These are phyloP conservation scores for Ophiostoma sp. DNA, from an alignment of 2,329 filamentous ascomycete genomes.

Conservation along the genomic window DNA sequence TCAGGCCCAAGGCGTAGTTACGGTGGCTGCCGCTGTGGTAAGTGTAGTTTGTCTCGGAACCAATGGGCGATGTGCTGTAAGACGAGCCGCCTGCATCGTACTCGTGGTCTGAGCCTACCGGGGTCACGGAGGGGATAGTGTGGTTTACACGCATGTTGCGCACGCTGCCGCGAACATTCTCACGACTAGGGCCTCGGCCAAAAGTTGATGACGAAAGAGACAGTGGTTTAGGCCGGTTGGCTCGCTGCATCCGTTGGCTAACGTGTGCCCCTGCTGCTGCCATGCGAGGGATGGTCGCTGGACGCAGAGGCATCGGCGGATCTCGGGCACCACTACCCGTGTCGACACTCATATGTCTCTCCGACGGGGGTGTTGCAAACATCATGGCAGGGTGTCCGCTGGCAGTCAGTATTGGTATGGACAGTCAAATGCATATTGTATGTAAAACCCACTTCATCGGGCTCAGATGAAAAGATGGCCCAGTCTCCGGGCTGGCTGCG, in stretches of 20 bases:
- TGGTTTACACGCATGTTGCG: background rate
- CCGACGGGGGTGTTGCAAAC: background rate
- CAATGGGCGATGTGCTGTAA: constrained; percentile 25
- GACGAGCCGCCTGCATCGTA: constrained; percentile 24
- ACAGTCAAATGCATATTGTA: too few species aligned
- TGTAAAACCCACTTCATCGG: background rate
- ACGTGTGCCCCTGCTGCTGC: background rate
- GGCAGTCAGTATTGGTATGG: too few species aligned
- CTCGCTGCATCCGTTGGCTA: background rate
- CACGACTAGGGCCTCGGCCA: background rate
- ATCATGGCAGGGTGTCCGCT: background rate
- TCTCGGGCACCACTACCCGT: background rate
- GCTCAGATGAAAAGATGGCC: background rate
- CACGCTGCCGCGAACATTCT: background rate
- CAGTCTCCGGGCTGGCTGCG: background rate
- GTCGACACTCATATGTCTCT: background rate
- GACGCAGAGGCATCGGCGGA: background rate
- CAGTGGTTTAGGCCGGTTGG: constrained; percentile 4
- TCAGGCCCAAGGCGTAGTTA: background rate
- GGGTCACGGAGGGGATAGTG: background rate
- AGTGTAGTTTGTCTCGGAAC: constrained; percentile 11
- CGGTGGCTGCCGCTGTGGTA: background rate
- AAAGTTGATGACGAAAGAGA: background rate
- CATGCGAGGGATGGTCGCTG: background rate
- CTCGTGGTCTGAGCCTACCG: constrained; percentile 17